A percentile compares a stretch with the other conserved stretches of the same genome.
Evolutionary conservation across 345 rosid genomes (phyloP).

Genomic region (Euphorbia pulcherrima): DNA sequence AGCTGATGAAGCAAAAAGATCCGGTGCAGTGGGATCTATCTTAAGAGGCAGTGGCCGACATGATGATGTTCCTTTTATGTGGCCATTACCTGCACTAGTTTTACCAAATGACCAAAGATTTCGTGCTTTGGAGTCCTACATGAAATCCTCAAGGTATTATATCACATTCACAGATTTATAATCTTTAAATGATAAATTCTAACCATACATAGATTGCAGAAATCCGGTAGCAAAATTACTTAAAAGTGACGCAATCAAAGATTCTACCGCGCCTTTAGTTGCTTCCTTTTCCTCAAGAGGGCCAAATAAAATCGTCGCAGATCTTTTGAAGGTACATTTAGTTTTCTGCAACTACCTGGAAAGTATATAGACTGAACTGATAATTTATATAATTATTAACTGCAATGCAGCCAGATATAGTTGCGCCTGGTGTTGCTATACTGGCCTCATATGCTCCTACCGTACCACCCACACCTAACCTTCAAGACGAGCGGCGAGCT

Average conservation of each 20-base stretch:
- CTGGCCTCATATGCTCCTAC: slow-evolving; percentile 39
- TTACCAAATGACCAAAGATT: slow-evolving; percentile 2
- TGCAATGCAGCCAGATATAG: slow-evolving; percentile 43
- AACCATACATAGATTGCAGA: slow-evolving; percentile 9
- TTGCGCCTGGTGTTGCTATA: slow-evolving; percentile 47
- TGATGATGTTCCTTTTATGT: slow-evolving; percentile 15
- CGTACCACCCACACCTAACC: slow-evolving; percentile 11
- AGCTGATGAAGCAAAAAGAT: neutral
- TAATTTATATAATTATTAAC: too few species aligned
- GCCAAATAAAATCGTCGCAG: slow-evolving; percentile 24
- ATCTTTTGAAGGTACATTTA: slow-evolving; percentile 29
- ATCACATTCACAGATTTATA: neutral
- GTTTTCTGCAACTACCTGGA: too few species aligned
- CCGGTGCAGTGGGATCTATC: slow-evolving; percentile 30
- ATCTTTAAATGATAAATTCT: neutral
- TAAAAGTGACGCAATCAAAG: slow-evolving; percentile 25
- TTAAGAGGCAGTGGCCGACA: neutral
- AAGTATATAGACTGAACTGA: too few species aligned
- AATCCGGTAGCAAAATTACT: slow-evolving; percentile 28
- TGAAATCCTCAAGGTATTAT: slow-evolving; percentile 25
- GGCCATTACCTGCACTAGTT: slow-evolving; percentile 28
- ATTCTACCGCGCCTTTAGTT: slow-evolving; percentile 33
- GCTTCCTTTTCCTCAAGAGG: slow-evolving; percentile 43
- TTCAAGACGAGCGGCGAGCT: slow-evolving; percentile 22
- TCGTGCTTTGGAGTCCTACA: slow-evolving; percentile 26